Conservation (phyloP, 2,329 filamentous ascomycete species). For the Aspergillus flavus region DNA sequence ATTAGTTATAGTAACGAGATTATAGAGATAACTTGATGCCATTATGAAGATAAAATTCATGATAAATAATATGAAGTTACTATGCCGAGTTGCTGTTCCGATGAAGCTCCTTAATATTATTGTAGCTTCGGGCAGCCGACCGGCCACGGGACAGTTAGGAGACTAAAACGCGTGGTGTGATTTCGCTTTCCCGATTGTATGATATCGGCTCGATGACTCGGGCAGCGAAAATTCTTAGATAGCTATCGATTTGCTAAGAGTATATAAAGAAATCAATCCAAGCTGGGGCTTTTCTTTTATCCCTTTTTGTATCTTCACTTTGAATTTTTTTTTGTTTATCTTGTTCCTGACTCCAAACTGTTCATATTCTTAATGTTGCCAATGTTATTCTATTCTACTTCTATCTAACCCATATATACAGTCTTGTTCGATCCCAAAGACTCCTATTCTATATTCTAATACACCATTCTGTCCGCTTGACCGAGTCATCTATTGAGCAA, state of each 20-base stretch:
- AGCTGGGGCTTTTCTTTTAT: background rate
- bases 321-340: background rate
- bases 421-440: background rate
- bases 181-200: slow-evolving; percentile 15
- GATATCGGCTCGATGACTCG: slow-evolving; percentile 8
- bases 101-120: background rate
- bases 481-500: background rate
- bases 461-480: background rate
- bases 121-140: slow-evolving; percentile 15
- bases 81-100: background rate
- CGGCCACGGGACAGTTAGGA: slow-evolving; percentile 17
- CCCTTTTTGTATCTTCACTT: background rate
- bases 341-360: background rate
- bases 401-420: background rate
- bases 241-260: background rate
- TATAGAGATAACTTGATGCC: background rate
- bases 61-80: background rate
- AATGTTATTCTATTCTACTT: background rate
- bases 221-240: background rate
- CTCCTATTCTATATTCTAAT: background rate
- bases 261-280: slow-evolving; percentile 2
- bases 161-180: slow-evolving; percentile 13
- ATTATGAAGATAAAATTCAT: background rate
- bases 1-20: background rate
- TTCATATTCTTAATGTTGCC: background rate